phyloP scores from a whole-genome alignment of 768 basidiomycete species.

The Pholiota molesta region DNA sequence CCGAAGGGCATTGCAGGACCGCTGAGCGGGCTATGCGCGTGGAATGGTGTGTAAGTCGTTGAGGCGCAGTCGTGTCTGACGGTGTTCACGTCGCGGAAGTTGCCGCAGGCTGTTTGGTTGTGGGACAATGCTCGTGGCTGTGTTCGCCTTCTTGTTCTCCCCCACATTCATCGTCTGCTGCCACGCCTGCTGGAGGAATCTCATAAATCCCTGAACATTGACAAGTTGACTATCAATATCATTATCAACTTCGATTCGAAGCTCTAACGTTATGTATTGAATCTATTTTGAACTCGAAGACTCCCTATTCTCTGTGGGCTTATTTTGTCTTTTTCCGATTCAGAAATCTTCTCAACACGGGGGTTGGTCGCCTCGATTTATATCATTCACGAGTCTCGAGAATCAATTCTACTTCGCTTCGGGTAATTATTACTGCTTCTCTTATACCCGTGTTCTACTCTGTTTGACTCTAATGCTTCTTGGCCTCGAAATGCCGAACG shows the following conservation, averaged over 20 bases:
- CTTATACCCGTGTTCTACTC: neutral
- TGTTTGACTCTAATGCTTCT: neutral
- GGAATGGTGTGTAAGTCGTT: neutral
- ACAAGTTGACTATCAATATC: neutral
- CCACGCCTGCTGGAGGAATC: neutral
- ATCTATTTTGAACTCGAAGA: no score
- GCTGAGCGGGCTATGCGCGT: neutral
- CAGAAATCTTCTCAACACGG: neutral
- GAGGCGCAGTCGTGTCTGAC: neutral
- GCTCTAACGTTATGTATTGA: no score
- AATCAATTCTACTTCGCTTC: neutral
- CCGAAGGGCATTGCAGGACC: constrained; percentile 4
- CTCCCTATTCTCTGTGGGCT: neutral
- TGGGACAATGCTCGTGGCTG: neutral
- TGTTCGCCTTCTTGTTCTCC: neutral
- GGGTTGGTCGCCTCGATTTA: neutral
- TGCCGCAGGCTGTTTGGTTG: neutral
- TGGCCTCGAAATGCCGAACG: neutral
- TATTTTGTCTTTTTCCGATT: neutral
- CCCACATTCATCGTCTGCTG: neutral
- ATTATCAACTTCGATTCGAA: no score
- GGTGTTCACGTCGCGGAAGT: neutral
- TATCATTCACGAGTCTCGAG: neutral
- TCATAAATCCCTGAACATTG: neutral
- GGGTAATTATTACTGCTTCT: neutral